Conservation (phyloP, 208 protist species). For the Leishmania gerbilli region DNA sequence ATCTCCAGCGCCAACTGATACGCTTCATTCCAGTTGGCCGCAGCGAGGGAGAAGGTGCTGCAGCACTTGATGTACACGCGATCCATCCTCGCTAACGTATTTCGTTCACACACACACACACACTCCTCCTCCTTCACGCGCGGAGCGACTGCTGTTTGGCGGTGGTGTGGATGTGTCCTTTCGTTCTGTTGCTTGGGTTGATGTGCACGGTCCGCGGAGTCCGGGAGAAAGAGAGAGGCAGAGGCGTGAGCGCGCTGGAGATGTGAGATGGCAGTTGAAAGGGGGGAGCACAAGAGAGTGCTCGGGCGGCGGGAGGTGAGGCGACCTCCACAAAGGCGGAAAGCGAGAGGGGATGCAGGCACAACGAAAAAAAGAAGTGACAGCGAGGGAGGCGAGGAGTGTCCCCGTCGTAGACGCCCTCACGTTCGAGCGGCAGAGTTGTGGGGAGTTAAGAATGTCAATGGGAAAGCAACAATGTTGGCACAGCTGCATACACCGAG, state of each 20-base stretch:
- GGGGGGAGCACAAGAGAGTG: not conserved
- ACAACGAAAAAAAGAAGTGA: conserved; percentile 9
- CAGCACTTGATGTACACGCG: conserved; percentile 45
- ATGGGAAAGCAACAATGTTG: not conserved
- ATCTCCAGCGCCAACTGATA: conserved; percentile 79
- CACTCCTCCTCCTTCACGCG: not conserved
- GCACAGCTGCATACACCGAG: too few species aligned
- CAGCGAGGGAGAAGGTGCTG: conserved; percentile 37
- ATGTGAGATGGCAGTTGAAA: not conserved
- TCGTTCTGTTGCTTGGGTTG: too few species aligned
- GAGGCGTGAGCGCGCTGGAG: not conserved
- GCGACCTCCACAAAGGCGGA: not conserved
- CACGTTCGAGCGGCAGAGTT: not conserved
- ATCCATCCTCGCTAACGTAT: conserved; percentile 29
- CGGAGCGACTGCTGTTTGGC: not conserved
- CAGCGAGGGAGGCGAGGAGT: not conserved
- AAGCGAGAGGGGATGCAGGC: conserved; percentile 16
- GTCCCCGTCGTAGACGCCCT: not conserved
- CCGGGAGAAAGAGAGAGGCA: not conserved
- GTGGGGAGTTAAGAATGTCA: not conserved
- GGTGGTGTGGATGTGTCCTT: not conserved
- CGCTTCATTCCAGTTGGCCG: conserved; percentile 70
- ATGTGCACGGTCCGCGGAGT: not conserved
- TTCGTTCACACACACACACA: not conserved
- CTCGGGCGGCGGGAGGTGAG: too few species aligned